A percentile compares a stretch with the other conserved stretches of the same genome.
Conservation (phyloP, 2,329 filamentous ascomycete species). For the Ophiocordyceps australis region DNA sequence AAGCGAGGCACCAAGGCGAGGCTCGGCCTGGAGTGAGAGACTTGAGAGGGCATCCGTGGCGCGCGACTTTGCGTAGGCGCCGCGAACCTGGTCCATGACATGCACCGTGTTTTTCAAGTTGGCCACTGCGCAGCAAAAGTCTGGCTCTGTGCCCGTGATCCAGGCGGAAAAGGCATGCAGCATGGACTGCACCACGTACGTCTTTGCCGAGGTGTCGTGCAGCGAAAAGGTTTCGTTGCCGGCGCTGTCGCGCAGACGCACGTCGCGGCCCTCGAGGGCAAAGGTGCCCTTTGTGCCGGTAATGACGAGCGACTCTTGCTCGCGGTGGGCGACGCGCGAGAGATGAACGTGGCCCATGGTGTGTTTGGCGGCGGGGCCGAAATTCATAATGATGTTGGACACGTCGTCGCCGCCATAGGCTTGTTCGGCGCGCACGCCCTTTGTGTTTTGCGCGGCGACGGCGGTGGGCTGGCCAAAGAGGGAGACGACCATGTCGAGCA, state of each 20-base stretch:
- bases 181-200: background rate
- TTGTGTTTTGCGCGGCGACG: background rate
- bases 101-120: background rate
- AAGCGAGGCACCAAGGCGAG: background rate
- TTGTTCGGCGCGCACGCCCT: background rate
- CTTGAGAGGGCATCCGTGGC: no score
- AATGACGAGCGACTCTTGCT: background rate
- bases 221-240: background rate
- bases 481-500: background rate
- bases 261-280: background rate
- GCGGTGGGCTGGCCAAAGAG: background rate
- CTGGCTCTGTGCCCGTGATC: background rate
- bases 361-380: background rate
- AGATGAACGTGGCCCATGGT: background rate
- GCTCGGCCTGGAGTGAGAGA: no score
- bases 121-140: background rate
- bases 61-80: no score
- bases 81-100: background rate
- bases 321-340: background rate
- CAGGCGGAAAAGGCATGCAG: background rate
- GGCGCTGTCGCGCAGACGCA: background rate
- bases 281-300: background rate
- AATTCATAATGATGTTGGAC: background rate
- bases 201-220: background rate
- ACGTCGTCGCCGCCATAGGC: background rate